A percentile compares a stretch with the other conserved stretches of the same genome.
Evolutionary conservation across 2,329 filamentous ascomycete species (phyloP).

Genomic region (Allantophomopsis lycopodina): DNA sequence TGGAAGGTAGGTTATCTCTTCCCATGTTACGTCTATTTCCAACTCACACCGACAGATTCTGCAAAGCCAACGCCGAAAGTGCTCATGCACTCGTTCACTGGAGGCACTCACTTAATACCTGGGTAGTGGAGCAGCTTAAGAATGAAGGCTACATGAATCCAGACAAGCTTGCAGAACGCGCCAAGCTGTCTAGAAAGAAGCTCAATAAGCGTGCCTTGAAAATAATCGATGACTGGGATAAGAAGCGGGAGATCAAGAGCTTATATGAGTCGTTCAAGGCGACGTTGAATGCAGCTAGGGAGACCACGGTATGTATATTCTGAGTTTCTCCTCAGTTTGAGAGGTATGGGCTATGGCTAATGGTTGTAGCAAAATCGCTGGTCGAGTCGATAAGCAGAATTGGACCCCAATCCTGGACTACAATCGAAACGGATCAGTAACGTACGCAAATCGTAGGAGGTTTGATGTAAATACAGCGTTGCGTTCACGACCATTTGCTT

Average conservation of each 20-base stretch:
- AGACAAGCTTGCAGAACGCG: constrained; percentile 43
- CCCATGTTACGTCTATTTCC: neutral
- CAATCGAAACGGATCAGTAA: too few species aligned
- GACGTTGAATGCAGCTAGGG: constrained; percentile 42
- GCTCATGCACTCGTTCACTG: constrained; percentile 65
- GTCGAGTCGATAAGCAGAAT: too few species aligned
- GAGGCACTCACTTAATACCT: constrained; percentile 61
- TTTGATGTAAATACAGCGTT: too few species aligned
- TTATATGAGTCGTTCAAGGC: constrained; percentile 54
- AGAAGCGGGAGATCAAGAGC: constrained; percentile 39
- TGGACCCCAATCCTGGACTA: too few species aligned
- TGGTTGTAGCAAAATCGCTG: too few species aligned
- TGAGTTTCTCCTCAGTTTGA: too few species aligned
- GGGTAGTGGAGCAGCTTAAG: constrained; percentile 49
- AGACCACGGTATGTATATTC: constrained; percentile 8
- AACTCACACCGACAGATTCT: constrained; percentile 22
- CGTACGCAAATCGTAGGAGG: too few species aligned
- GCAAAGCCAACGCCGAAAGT: constrained; percentile 50
- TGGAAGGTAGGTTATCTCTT: constrained; percentile 26
- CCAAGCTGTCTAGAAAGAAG: constrained; percentile 44
- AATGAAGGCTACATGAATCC: constrained; percentile 41
- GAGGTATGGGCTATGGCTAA: too few species aligned
- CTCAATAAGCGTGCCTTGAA: constrained; percentile 44
- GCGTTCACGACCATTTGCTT: too few species aligned
- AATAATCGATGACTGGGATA: constrained; percentile 51